Base-by-base conservation (phyloP, 139 green algal species). In the Chlorella sp. region DNA sequence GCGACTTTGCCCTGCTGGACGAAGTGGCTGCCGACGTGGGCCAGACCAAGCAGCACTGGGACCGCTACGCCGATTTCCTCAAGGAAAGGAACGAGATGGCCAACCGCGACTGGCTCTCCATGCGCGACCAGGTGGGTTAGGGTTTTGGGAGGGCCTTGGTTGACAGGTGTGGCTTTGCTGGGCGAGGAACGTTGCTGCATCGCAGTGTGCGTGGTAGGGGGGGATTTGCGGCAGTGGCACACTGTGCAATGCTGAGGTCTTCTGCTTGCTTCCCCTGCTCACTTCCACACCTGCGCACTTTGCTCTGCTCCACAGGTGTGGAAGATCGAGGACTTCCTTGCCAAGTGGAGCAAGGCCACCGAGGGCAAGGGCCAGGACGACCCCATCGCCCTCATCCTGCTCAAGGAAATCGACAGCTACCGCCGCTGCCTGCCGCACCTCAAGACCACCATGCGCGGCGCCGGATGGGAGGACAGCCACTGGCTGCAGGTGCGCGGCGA, bases 321-420 rank as follows among this genome's bases (percentile, higher is more conserved):
- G 80, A 89, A 89, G 73, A 80, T 96, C 1, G 91, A 96, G 62
- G 91, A 96, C 79, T 94, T 94, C 79, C 70, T 94, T 33, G 60
- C 72, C 49, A 90, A 92, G 68, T 96, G 91, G 89, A 65, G 51
- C 63, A 87, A 87, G 74, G 62, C 49, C 29, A 82, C 70, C 1
- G 70, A 76, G n/a, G 71, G 77, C 22, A 82, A 80, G 74, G 73
- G 50, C 26, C 74, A 74, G 22, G 73, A 79, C 1, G 82, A 90
- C 67, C 65, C 84, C 33, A 85, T 92, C 30, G 80, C 79, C 26
- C 24, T 89, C 61, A 87, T 88, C 73, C 69, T 91, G 50, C 62
- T 85, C 20, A 80, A 74, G 67, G 83, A 91, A 65, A 84, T 91
- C 27, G 78, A 90, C 34, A 77, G 68, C 50, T 83, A 84, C 74